A percentile compares a stretch with the other conserved stretches of the same genome.
Conservation (phyloP, 2,329 filamentous ascomycete species). For the Triangularia verruculosa region DNA sequence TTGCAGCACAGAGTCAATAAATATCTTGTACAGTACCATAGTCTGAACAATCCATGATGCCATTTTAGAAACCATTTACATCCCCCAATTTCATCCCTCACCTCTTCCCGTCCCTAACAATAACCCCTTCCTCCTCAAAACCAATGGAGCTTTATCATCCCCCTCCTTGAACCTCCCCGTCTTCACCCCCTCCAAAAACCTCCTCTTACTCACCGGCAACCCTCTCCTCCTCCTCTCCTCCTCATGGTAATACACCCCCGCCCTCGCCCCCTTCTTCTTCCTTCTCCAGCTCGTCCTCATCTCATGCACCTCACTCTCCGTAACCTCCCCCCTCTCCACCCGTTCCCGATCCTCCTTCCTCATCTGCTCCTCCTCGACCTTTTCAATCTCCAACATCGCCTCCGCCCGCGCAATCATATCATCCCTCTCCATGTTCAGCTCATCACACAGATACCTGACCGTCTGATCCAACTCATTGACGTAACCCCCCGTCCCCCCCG, state of each 20-base stretch:
- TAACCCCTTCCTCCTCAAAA: not conserved
- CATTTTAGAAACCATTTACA: not conserved
- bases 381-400: constrained; percentile 41
- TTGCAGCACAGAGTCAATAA: constrained; percentile 4
- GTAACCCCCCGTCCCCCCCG: constrained; percentile 29
- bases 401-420: constrained; percentile 42
- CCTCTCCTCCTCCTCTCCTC: not conserved
- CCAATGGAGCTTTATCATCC: not conserved
- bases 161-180: not conserved
- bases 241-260: not conserved
- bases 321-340: constrained; percentile 28
- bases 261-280: constrained; percentile 7
- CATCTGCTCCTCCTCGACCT: constrained; percentile 38
- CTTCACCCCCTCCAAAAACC: not conserved
- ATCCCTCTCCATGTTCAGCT: constrained; percentile 32
- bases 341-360: constrained; percentile 30
- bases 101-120: not conserved
- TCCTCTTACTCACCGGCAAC: not conserved
- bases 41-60: not conserved
- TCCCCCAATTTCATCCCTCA: not conserved
- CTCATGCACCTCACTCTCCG: constrained; percentile 15
- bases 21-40: not conserved
- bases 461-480: constrained; percentile 25
- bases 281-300: constrained; percentile 5
- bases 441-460: not conserved